Evolutionary conservation across 306 rosid genomes (phyloP), one percentile per base, ranked within the genome.

Genomic region (Rosa rugosa): DNA sequence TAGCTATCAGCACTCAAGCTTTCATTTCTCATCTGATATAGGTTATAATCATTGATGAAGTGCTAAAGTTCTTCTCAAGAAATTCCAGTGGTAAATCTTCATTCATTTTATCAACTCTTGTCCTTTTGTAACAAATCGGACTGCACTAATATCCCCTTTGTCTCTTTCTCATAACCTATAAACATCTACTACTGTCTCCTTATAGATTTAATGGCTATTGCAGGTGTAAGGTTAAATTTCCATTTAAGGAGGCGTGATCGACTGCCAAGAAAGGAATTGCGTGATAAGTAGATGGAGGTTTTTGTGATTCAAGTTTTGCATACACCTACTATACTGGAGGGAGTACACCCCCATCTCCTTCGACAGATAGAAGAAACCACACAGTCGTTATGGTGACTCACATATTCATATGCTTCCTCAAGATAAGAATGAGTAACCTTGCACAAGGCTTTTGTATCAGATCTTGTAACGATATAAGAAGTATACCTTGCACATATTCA

Each of bases 41-140:
- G 97, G 97, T 95, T 83, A 83, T 95, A 82, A 66, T 92, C 80
- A 95, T 95, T 72, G 99, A 95, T 80, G 99, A 95, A 86, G 83
- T 95, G 76, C 86, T 95, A 8, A 95, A 95, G 85, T 89, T 89
- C 89, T 95, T 95, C 83, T 95, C 99, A 75, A 91, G 99, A 85
- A 86, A 84, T 81, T 80, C 95, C 41, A 81, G 59, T 1, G 90
- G 98, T 93, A 90, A 82, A 75, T 76, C 75, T 82, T 78, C 73
- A 40, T 68, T 27, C 68, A 62, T 31, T 12, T 62, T 14, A 3
- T 25, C 20, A 27, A 13, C 68, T n/a, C 13, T 25, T 13, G 6
- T 62, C 68, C 41, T 11, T 27, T 27, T 27, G 18, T 1, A 11
- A 75, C 72, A 38, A 42, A 36, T 4, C 11, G 44, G 20, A 27